These are phyloP conservation scores for Xylariaceae sp. DNA, from an alignment of 2,329 filamentous ascomycete species.

Conservation along the genomic window DNA sequence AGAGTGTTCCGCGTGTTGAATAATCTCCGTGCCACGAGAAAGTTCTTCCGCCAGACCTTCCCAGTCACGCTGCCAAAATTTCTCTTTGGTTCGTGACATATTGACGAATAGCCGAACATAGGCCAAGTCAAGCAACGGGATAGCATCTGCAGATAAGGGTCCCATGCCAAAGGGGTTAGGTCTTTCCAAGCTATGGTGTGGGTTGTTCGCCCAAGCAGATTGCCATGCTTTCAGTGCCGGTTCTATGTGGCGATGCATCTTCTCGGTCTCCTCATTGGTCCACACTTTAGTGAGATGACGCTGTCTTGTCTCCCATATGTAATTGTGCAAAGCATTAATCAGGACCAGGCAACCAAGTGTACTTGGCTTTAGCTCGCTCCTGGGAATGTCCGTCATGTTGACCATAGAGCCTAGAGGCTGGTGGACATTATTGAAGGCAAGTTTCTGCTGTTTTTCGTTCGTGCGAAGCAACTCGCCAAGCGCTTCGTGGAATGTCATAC, in stretches of 20 bases:
- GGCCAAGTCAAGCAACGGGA: slow-evolving; percentile 84
- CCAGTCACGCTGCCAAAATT: slow-evolving; percentile 91
- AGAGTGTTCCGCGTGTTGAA: slow-evolving; percentile 66
- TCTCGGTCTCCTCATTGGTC: slow-evolving; percentile 89
- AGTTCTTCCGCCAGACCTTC: slow-evolving; percentile 87
- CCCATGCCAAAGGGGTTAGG: slow-evolving; percentile 80
- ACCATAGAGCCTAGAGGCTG: slow-evolving; percentile 46
- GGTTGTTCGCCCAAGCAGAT: slow-evolving; percentile 82
- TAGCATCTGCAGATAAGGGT: slow-evolving; percentile 82
- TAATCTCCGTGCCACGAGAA: slow-evolving; percentile 69
- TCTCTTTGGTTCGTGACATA: slow-evolving; percentile 85
- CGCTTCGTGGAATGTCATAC: slow-evolving; percentile 75
- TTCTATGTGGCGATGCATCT: slow-evolving; percentile 93
- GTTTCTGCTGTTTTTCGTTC: slow-evolving; percentile 61
- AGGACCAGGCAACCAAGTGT: slow-evolving; percentile 88
- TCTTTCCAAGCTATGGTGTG: slow-evolving; percentile 76
- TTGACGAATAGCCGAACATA: slow-evolving; percentile 93
- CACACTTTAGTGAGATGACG: slow-evolving; percentile 82
- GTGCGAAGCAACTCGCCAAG: slow-evolving; percentile 76
- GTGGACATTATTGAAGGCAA: slow-evolving; percentile 36
- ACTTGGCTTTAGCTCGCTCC: slow-evolving; percentile 71
- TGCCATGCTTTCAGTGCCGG: slow-evolving; percentile 94
- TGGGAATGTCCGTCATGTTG: slow-evolving; percentile 46
- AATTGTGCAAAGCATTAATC: slow-evolving; percentile 94
- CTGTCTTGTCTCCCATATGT: slow-evolving; percentile 96